Base-by-base conservation (phyloP, 2,329 filamentous ascomycete genomes). In the Metarhizium humberi region DNA sequence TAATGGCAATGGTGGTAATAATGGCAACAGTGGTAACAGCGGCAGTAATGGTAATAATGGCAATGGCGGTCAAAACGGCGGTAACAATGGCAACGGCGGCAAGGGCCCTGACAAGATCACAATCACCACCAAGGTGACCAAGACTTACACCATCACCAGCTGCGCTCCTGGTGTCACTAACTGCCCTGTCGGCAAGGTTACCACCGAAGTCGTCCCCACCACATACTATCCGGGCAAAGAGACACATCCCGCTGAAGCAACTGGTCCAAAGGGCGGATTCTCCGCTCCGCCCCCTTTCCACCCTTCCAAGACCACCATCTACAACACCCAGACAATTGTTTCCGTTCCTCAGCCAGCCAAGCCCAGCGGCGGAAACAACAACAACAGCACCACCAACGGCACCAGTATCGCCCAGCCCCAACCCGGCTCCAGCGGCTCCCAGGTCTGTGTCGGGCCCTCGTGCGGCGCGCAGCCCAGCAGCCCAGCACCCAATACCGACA, bases 391-490 rank as follows among this genome's bases (percentile, higher is more conserved):
- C 29, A 16, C 43, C 55, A 55, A 50, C 48, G 45, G 29, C 10
- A 55, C 53, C 40, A 54, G 49, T 50, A 34, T 50, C 14, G 40
- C 25, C 45, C 20, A 50, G 30, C 54, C 52, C 49, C 38, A 25
- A 25, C 25, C 25, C 25, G 25, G 52, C 16, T 30, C 54, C 14
- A 53, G 48, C 42, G 29, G 16, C 52, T 46, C 43, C 43, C n/a
- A 46, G 45, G 42, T 40, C 50, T 55, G 53, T 48, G 30, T 29
- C 48, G 53, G 53, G 20, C 16, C 32, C 47, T 16, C n/a, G 6
- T 56, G 55, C 40, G 47, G 50, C n/a, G 42, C 18, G 25, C 25
- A 25, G 25, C 25, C 25, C 25, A 25, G 25, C 25, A 25, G 25
- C 25, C 25, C 25, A 25, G 25, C 25, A 11, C 29, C 55, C 48